Evolutionary conservation across 306 rosid genomes (phyloP).

Genomic region (Sesbania bispinosa): DNA sequence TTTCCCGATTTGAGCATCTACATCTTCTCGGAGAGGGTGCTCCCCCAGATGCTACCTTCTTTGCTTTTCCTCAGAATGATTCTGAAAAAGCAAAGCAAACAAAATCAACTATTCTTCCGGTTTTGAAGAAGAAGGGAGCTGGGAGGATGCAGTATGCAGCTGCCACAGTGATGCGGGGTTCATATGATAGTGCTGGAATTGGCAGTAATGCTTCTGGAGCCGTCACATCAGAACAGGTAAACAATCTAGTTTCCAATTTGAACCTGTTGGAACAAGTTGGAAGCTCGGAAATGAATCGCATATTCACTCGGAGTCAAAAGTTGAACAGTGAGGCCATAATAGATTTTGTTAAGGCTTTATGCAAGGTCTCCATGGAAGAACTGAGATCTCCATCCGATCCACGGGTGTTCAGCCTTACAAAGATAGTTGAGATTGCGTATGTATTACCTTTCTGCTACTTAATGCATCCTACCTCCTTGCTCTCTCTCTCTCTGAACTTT

Average conservation of each 20-base stretch:
- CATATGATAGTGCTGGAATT: slow-evolving; percentile 98
- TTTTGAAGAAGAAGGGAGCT: slow-evolving; percentile 86
- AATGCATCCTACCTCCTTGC: slow-evolving; percentile 7
- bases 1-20: slow-evolving; percentile 98
- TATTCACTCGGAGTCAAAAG: slow-evolving; percentile 94
- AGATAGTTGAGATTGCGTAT: slow-evolving; percentile 99
- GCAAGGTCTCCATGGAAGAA: slow-evolving; percentile 99
- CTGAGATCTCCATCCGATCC: slow-evolving; percentile 96
- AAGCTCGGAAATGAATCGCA: slow-evolving; percentile 95
- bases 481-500: not conserved
- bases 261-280: slow-evolving; percentile 99
- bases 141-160: slow-evolving; percentile 97
- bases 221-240: slow-evolving; percentile 93
- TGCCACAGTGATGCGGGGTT: slow-evolving; percentile 84
- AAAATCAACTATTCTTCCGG: slow-evolving; percentile 83
- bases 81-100: slow-evolving; percentile 77
- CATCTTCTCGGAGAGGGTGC: slow-evolving; percentile 99
- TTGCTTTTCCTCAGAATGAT: slow-evolving; percentile 90
- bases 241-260: slow-evolving; percentile 88
- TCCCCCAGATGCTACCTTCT: slow-evolving; percentile 99
- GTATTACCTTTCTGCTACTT: slow-evolving; percentile 32
- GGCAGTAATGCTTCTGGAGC: slow-evolving; percentile 77
- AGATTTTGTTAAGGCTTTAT: slow-evolving; percentile 95
- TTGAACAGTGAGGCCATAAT: slow-evolving; percentile 96
- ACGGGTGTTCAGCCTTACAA: slow-evolving; percentile 97